Evolutionary conservation across 2,329 filamentous ascomycete species (phyloP), one percentile per base, ranked within the genome.

Genomic region (Colletotrichum sp.): DNA sequence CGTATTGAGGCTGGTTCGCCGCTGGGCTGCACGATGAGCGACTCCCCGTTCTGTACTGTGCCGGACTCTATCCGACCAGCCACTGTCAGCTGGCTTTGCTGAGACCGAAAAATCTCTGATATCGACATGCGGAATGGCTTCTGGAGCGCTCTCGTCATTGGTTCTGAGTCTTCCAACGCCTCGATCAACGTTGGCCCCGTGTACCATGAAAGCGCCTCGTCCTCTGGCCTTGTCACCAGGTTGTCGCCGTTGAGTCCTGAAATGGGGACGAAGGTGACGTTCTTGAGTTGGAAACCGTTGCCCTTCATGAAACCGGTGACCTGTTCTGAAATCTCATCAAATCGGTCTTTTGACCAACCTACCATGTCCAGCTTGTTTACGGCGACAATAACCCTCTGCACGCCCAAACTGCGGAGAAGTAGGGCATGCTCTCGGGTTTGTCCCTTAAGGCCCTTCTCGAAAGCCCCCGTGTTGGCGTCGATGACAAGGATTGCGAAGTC

Each of bases 401-500:
- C 94, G 0, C 97, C 97, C 87, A 99, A 94, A 80, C 96, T 98
- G 76, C 96, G 92, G 7, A 98, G 92, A 1, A 99, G 90, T 18
- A 99, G 86, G 8, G 97, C 95, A 82, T 99, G 97, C 82, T 99
- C 97, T 82, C 95, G 94, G 0, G 97, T 99, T 83, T 99, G 97
- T 0, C 97, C 97, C 82, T 95, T 96, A 36, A 99, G 88, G 0
- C 97, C 98, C 5, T 95, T 96, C 83, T 99, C 97, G 79, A 99
- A 98, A 39, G 96, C 96, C 39, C 96, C 97, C 0, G 92, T 95
- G 74, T 94, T 94, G 6, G 96, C 94, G 83, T 99, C 97, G 76
- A 99, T 95, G 24, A 99, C 97, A 5, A 99, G 88, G 1, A 99
- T 94, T 0, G 96, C 97, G 84, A 99, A 97, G 83, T 99, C 97